phyloP scores from a whole-genome alignment of 139 green algal genomes.

The Chlamydomonas schloesseri region DNA sequence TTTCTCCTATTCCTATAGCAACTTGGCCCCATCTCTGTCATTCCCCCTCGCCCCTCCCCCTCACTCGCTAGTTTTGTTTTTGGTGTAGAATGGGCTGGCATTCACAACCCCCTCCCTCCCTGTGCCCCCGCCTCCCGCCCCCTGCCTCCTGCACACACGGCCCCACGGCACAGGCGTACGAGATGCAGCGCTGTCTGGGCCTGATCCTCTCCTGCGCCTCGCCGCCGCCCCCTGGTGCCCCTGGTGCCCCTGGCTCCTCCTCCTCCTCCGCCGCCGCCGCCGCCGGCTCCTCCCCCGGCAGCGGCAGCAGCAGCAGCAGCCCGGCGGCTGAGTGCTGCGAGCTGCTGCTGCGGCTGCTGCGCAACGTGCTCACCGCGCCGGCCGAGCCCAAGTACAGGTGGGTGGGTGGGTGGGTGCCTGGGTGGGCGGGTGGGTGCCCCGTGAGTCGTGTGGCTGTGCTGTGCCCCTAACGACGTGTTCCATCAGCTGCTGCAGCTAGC shows the following conservation, averaged over 20 bases:
- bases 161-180: not conserved
- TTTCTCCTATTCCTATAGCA: too few relatives aligned
- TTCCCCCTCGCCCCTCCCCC: too few relatives aligned
- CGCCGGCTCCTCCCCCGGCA: not conserved
- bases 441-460: not conserved
- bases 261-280: not conserved
- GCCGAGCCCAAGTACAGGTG: slow-evolving; percentile 48
- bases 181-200: slow-evolving; percentile 21
- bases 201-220: not conserved
- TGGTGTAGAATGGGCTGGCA: too few relatives aligned
- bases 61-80: too few relatives aligned
- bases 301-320: not conserved
- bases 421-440: too few relatives aligned
- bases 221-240: too few relatives aligned
- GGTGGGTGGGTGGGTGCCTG: not conserved
- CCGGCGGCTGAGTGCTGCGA: not conserved
- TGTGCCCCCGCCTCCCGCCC: too few relatives aligned
- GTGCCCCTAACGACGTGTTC: not conserved
- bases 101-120: too few relatives aligned
- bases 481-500: not conserved
- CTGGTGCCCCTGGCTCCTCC: not conserved
- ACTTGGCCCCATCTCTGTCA: too few relatives aligned
- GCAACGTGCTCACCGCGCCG: slow-evolving; percentile 43
- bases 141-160: too few relatives aligned
- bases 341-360: slow-evolving; percentile 36